phyloP scores from a whole-genome alignment of 495 filamentous ascomycete genomes.

The Daldinia childiae region DNA sequence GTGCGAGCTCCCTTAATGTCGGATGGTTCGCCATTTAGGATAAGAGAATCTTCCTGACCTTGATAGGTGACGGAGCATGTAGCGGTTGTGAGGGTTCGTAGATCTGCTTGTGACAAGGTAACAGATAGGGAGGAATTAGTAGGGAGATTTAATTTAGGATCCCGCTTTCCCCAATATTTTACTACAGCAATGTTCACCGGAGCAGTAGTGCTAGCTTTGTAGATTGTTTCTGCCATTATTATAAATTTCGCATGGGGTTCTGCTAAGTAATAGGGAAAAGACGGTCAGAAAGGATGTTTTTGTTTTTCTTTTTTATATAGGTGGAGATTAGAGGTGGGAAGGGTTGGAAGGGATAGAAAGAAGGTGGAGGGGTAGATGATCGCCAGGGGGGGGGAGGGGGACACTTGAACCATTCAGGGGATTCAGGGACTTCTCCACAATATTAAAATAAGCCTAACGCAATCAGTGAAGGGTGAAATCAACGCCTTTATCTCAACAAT shows the following conservation, averaged over 20 bases:
- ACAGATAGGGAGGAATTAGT: constrained; percentile 97
- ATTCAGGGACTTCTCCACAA: neutral
- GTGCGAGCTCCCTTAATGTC: constrained; percentile 87
- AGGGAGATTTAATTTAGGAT: constrained; percentile 90
- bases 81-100: constrained; percentile 95
- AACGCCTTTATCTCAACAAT: no score
- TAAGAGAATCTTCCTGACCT: constrained; percentile 71
- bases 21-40: constrained; percentile 83
- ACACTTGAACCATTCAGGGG: constrained; percentile 1
- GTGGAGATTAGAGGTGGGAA: neutral
- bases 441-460: neutral
- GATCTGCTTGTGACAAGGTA: constrained; percentile 91
- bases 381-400: constrained; percentile 1
- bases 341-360: neutral
- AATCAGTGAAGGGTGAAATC: neutral
- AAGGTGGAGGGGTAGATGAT: neutral
- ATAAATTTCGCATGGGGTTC: neutral
- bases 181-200: constrained; percentile 99
- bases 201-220: constrained; percentile 92
- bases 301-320: constrained; percentile 17
- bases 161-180: constrained; percentile 99
- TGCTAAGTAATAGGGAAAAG: constrained; percentile 1
- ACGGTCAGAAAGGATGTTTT: constrained; percentile 18
- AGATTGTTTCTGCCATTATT: constrained; percentile 67
- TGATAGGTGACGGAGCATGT: constrained; percentile 84